Evolutionary conservation across 75 land plant species (phyloP).

Genomic region (Selaginella tamariscina): DNA sequence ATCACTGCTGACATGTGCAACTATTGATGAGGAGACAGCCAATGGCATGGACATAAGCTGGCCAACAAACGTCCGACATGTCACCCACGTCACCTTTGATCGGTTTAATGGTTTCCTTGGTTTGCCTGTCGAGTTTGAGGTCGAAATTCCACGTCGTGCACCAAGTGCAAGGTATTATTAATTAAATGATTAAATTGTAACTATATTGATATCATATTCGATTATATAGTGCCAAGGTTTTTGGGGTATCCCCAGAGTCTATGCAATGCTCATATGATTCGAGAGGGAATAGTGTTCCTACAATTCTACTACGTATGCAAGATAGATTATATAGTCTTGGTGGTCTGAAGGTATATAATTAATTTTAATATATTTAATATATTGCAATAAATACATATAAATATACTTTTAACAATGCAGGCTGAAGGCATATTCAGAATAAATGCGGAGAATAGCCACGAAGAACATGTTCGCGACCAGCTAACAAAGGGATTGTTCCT

Average conservation of each 20-base stretch:
- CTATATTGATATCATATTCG: too few species aligned
- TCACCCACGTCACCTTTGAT: conserved; percentile 10
- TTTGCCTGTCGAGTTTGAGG: conserved; percentile 7
- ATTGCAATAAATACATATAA: background rate
- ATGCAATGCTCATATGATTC: conserved; percentile 80
- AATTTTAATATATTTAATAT: background rate
- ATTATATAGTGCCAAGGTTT: conserved; percentile 50
- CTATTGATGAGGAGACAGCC: background rate
- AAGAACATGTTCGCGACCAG: conserved; percentile 42
- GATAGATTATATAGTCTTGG: conserved; percentile 55
- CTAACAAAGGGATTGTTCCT: conserved; percentile 45
- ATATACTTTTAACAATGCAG: conserved; percentile 19
- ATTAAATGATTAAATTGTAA: too few species aligned
- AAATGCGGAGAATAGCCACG: conserved; percentile 51
- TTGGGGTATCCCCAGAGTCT: conserved; percentile 91
- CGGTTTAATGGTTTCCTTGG: conserved; percentile 7
- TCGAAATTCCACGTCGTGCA: background rate
- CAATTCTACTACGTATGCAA: conserved; percentile 68
- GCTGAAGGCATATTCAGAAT: conserved; percentile 59
- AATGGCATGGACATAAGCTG: conserved; percentile 7
- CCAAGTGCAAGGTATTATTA: conserved; percentile 9
- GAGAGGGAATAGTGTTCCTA: conserved; percentile 86
- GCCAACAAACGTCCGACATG: conserved; percentile 8
- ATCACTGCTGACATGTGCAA: conserved; percentile 1
- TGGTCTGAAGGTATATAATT: conserved; percentile 55